Conservation (phyloP, 2,329 filamentous ascomycete genomes). For the Trichophaea hybrida region DNA sequence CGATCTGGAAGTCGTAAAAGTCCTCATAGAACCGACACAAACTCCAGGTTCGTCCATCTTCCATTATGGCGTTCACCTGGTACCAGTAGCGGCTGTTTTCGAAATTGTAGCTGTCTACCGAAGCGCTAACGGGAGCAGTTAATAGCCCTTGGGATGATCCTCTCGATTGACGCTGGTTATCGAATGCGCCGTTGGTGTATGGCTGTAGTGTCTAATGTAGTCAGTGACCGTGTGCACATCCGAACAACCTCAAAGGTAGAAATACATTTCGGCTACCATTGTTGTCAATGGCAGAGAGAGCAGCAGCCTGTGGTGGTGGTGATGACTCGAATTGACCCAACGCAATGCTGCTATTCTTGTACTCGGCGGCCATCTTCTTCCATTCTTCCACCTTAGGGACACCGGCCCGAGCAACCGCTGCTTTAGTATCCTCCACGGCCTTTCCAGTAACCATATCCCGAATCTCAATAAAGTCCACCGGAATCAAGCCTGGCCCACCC, state of each 20-base stretch:
- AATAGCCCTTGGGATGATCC: constrained; percentile 15
- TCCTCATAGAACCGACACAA: constrained; percentile 91
- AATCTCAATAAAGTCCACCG: constrained; percentile 92
- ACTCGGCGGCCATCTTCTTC: constrained; percentile 99
- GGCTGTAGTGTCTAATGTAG: constrained; percentile 15
- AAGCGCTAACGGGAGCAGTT: constrained; percentile 64
- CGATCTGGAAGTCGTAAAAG: constrained; percentile 98
- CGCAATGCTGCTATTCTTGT: constrained; percentile 97
- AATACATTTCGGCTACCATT: constrained; percentile 35
- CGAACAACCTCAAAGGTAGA: background rate
- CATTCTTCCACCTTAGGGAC: constrained; percentile 94
- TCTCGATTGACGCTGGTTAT: constrained; percentile 15
- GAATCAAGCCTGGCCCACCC: constrained; percentile 89
- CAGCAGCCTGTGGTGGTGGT: background rate
- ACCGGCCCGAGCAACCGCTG: constrained; percentile 73
- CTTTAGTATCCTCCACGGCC: constrained; percentile 64
- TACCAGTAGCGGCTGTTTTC: constrained; percentile 99
- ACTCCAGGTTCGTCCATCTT: constrained; percentile 86
- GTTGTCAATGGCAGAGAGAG: background rate
- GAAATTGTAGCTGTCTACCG: constrained; percentile 85
- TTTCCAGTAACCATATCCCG: constrained; percentile 81
- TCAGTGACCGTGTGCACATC: background rate
- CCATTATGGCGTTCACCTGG: constrained; percentile 78
- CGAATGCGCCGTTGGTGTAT: constrained; percentile 12
- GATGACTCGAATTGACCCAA: constrained; percentile 68